A percentile compares a stretch with the other conserved stretches of the same genome.
Conservation (phyloP, 1,284 basidiomycete species). For the Cystobasidium sp. region DNA sequence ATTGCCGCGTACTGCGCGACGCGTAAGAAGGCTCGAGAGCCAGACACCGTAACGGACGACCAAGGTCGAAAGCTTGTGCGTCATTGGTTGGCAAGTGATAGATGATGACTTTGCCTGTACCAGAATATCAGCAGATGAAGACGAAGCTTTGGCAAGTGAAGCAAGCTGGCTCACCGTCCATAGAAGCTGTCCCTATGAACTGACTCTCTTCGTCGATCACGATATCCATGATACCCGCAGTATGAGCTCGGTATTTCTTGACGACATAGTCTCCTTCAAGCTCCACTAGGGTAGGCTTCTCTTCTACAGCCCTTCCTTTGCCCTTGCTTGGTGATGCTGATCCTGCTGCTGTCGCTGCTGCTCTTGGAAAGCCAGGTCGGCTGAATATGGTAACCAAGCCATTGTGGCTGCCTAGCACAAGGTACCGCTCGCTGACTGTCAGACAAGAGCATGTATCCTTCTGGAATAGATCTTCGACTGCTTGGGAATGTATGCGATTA, state of each 20-base stretch:
- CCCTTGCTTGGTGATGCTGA: conserved; percentile 24
- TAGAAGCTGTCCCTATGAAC: conserved; percentile 88
- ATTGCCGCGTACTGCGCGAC: conserved; percentile 76
- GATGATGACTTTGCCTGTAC: conserved; percentile 79
- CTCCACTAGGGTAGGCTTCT: conserved; percentile 33
- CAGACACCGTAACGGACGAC: conserved; percentile 86
- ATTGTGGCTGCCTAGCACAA: conserved; percentile 86
- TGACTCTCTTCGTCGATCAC: conserved; percentile 82
- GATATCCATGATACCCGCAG: conserved; percentile 86
- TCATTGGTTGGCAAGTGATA: conserved; percentile 82
- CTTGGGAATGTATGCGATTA: conserved; percentile 71
- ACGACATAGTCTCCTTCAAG: conserved; percentile 73
- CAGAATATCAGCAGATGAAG: conserved; percentile 8
- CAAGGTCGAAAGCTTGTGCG: conserved; percentile 86
- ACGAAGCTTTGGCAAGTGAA: neutral
- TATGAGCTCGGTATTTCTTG: conserved; percentile 89
- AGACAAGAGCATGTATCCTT: conserved; percentile 86
- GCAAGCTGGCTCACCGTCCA: conserved; percentile 73
- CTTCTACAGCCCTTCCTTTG: conserved; percentile 42
- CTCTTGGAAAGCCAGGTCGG: conserved; percentile 5
- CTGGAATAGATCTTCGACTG: conserved; percentile 76
- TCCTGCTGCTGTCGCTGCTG: neutral
- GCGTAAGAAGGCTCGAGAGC: conserved; percentile 90
- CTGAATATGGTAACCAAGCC: conserved; percentile 79
- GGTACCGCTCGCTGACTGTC: conserved; percentile 72